Evolutionary conservation across 345 rosid species (phyloP), one percentile per base, ranked within the genome.

Genomic region (Populus tremula): DNA sequence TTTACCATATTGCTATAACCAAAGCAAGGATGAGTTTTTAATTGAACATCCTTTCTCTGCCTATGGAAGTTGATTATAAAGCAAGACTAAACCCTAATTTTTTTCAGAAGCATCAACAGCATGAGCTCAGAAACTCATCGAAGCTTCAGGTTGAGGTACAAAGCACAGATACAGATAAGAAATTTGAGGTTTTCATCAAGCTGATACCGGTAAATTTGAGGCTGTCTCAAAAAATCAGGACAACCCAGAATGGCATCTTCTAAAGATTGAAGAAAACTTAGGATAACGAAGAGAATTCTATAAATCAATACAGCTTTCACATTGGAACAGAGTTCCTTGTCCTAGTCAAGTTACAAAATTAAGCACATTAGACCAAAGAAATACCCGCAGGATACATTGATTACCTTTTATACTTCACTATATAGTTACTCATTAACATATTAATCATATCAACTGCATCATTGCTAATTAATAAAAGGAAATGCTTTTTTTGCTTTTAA

Each of bases 1-100:
- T 75, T 67, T 43, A 79, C 73, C 68, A 73, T 74, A 78, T 67
- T 78, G 67, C 54, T 23, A 49, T 65, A 65, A 8, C n/a, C 1
- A 70, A 53, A 62, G 7, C 61, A 8, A 45, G 16, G 35, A 21
- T 17, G 27, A 21, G 17, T 68, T 43, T 45, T 45, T 25, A 43
- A 66, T 29, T 39, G 53, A 20, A 43, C 33, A n/a, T 38, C 33
- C n/a, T 31, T 41, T 25, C 16, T 70, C 59, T 63, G 33, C 36
- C 63, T 61, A 8, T 29, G 29, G 74, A 9, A 54, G 38, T 13
- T 36, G 41, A n/a, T n/a, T 23, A 39, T 17, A 61, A 61, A 49
- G 21, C 59, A 64, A 25, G 43, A 20, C 11, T 70, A 74, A 4
- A 0, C 43, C 33, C 9, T 64, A 16, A 47, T 9, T 45, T 3